phyloP scores from a whole-genome alignment of 1,284 basidiomycete genomes.

The Trametes sp. region DNA sequence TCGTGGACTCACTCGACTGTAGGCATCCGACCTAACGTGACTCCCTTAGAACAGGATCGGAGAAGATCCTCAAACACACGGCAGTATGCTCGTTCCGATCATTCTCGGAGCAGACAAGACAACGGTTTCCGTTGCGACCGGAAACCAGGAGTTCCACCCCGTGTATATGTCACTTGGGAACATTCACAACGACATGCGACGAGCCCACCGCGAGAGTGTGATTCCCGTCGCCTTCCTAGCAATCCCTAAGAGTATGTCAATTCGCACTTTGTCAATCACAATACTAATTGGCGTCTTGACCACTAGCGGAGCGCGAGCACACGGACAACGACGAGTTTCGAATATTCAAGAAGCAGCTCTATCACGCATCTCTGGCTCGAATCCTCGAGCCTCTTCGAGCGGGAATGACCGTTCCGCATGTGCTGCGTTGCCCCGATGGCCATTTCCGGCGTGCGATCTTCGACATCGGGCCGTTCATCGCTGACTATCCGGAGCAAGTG shows the following conservation, averaged over 20 bases:
- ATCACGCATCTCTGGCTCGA: slow-evolving; percentile 10
- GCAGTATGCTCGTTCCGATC: slow-evolving; percentile 27
- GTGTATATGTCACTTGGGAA: slow-evolving; percentile 33
- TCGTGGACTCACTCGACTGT: no score
- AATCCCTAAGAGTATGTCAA: slow-evolving; percentile 1
- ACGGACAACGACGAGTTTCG: slow-evolving; percentile 9
- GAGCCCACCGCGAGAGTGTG: slow-evolving; percentile 30
- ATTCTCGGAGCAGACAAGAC: slow-evolving; percentile 37
- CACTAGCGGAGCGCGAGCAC: slow-evolving; percentile 10
- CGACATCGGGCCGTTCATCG: slow-evolving; percentile 26
- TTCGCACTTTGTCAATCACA: no score
- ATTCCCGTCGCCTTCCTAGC: slow-evolving; percentile 19
- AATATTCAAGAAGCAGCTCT: slow-evolving; percentile 20
- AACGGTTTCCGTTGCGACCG: slow-evolving; percentile 34
- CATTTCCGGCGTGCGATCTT: slow-evolving; percentile 23
- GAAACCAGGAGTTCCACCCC: slow-evolving; percentile 33
- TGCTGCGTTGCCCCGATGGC: slow-evolving; percentile 13
- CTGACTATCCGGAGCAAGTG: slow-evolving; percentile 29
- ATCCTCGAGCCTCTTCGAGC: slow-evolving; percentile 16
- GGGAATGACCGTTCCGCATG: slow-evolving; percentile 13
- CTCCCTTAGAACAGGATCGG: slow-evolving; percentile 23
- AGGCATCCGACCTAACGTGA: no score
- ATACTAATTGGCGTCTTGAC: no score
- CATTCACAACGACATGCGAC: slow-evolving; percentile 28
- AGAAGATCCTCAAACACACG: slow-evolving; percentile 18